Evolutionary conservation across 2,329 filamentous ascomycete species (phyloP), one percentile per base, ranked within the genome.

Genomic region (Monilinia polystroma): DNA sequence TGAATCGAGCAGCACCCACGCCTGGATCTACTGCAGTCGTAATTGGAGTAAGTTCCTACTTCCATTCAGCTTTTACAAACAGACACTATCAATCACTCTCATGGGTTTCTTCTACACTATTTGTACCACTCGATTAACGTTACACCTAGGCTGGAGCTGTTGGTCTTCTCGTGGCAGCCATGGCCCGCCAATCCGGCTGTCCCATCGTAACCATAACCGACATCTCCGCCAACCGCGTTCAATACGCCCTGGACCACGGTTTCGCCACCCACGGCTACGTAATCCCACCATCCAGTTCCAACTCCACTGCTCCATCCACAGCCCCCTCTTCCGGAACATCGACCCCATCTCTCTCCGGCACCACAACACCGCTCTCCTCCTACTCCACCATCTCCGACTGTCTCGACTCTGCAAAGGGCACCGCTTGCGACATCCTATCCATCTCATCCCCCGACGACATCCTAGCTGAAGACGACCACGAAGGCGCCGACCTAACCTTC

Each of bases 401-500:
- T 63, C 80, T 87, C 2, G 83, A 85, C 29, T 75, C 77, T 32
- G 84, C 84, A 29, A 85, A 82, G 74, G 73, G 74, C 4, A 75
- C 84, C 7, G 84, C 85, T 2, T 73, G 75, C 12, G 82, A 85
- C 49, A 80, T 86, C 47, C 78, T 86, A 53, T 76, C 81, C 0
- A 69, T 74, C 10, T 66, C 75, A 8, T 68, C 70, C 49, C 66
- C 69, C 70, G 71, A 73, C 32, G 71, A 72, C 57, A 20, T 72
- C 72, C 10, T 75, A 73, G 73, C 79, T 2, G 73, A 76, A 35
- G 80, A 81, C 8, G 75, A 83, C 74, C 74, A 80, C 2, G 73
- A 77, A 38, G 88, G 90, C 57, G 84, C 91, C 2, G 88, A 91
- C 73, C 78, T 89, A 6, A 85, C 89, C 0, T 92, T 92, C 70